These are phyloP conservation scores for Phlyctochytrium bullatum DNA, from an alignment of 192 early-diverging fungal species.

Conservation along the genomic window DNA sequence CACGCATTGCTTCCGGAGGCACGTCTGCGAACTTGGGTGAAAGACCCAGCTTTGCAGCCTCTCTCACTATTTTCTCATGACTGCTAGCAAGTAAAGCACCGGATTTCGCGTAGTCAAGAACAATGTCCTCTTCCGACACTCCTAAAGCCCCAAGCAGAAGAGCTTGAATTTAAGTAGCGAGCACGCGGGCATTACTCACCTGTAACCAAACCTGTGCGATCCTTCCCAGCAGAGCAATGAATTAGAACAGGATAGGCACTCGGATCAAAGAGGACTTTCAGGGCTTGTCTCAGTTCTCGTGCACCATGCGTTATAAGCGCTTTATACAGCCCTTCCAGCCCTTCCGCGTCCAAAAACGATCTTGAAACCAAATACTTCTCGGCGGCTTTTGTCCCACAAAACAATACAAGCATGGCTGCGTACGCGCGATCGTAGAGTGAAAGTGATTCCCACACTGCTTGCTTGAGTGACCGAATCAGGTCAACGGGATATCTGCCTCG, in stretches of 20 bases:
- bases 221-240: slow-evolving; percentile 53
- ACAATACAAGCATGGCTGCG: neutral
- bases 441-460: neutral
- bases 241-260: slow-evolving; percentile 41
- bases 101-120: neutral
- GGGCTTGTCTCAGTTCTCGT: slow-evolving; percentile 1
- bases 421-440: neutral
- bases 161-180: too few species aligned
- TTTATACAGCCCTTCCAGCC: neutral
- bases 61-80: neutral
- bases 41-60: slow-evolving; percentile 10
- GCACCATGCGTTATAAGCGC: neutral
- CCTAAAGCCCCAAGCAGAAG: slow-evolving; percentile 1
- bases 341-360: neutral
- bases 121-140: neutral
- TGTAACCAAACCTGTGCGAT: slow-evolving; percentile 43
- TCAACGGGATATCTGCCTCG: neutral
- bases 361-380: neutral
- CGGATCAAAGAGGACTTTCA: slow-evolving; percentile 28
- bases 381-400: neutral
- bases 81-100: neutral
- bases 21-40: slow-evolving; percentile 10
- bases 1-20: slow-evolving; percentile 8
- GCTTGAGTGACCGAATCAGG: neutral
- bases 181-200: too few species aligned